These are phyloP conservation scores for Hura crepitans DNA, from an alignment of 441 rosid species.

Conservation along the genomic window DNA sequence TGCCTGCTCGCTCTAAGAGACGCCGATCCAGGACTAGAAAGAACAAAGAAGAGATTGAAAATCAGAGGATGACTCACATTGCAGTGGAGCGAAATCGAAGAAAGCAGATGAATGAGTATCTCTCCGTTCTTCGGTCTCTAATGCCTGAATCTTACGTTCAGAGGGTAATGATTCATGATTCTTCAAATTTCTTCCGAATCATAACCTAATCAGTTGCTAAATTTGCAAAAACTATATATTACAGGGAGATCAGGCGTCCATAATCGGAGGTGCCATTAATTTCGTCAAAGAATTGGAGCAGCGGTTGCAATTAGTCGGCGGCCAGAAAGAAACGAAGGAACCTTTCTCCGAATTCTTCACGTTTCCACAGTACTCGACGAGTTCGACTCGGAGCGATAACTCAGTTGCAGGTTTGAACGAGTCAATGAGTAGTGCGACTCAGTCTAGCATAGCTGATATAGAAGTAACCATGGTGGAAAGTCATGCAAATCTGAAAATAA, in stretches of 20 bases:
- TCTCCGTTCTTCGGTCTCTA: constrained; percentile 63
- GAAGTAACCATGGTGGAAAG: constrained; percentile 83
- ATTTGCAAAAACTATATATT: constrained; percentile 29
- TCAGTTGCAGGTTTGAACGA: constrained; percentile 28
- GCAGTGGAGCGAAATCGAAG: constrained; percentile 87
- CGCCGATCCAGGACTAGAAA: constrained; percentile 60
- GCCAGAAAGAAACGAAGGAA: constrained; percentile 29
- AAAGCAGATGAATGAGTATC: constrained; percentile 84
- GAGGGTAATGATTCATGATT: too few species aligned
- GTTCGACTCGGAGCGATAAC: constrained; percentile 24
- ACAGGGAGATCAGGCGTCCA: constrained; percentile 91
- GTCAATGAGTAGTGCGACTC: constrained; percentile 21
- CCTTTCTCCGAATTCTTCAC: constrained; percentile 60
- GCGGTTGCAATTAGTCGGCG: constrained; percentile 39
- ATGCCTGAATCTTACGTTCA: constrained; percentile 82
- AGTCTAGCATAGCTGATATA: constrained; percentile 45
- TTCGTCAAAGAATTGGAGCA: constrained; percentile 86
- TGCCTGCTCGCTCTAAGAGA: constrained; percentile 45
- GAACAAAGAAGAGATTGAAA: constrained; percentile 76
- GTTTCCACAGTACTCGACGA: constrained; percentile 58
- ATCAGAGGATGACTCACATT: constrained; percentile 93
- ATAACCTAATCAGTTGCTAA: too few species aligned
- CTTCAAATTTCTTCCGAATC: too few species aligned
- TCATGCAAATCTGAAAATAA: constrained; percentile 77
- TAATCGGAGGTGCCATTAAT: constrained; percentile 79